phyloP scores from a whole-genome alignment of 192 early-diverging fungal species.

The Chytriomyces sp. region DNA sequence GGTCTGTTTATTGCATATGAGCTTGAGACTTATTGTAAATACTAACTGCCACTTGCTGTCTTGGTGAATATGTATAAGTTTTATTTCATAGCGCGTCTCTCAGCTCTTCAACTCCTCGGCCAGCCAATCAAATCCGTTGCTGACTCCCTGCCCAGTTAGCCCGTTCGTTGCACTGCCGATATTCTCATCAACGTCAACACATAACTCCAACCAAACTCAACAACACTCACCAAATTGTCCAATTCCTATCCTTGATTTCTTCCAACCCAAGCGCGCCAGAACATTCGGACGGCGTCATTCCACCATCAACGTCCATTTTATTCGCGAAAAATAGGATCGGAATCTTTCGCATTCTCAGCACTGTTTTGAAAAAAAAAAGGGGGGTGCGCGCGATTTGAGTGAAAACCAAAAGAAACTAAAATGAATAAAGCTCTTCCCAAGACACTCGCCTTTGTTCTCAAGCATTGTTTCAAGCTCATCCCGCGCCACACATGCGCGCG shows the following conservation, averaged over 20 bases:
- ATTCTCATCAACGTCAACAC: background rate
- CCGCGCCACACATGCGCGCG: conserved; percentile 42
- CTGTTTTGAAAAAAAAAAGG: conserved; percentile 19
- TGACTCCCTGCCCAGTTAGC: conserved; percentile 45
- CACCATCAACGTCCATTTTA: conserved; percentile 45
- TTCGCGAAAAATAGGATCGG: conserved; percentile 52
- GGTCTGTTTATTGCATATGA: too few species aligned
- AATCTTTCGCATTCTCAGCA: conserved; percentile 32
- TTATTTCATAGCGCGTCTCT: conserved; percentile 6
- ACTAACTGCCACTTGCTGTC: background rate
- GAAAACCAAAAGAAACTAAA: background rate
- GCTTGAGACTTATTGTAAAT: too few species aligned
- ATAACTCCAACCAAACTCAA: background rate
- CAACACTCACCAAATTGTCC: conserved; percentile 46
- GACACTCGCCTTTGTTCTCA: conserved; percentile 21
- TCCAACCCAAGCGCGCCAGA: conserved; percentile 45
- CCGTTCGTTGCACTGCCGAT: conserved; percentile 40
- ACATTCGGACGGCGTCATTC: conserved; percentile 46
- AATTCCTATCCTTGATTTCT: conserved; percentile 48
- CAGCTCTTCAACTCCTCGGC: conserved; percentile 40
- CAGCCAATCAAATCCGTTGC: conserved; percentile 48
- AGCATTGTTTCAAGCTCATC: conserved; percentile 48
- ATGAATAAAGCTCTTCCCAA: background rate
- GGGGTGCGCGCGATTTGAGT: too few species aligned
- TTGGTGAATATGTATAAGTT: background rate